phyloP scores from a whole-genome alignment of 2,329 filamentous ascomycete species.

The Intubia oerlemansii region DNA sequence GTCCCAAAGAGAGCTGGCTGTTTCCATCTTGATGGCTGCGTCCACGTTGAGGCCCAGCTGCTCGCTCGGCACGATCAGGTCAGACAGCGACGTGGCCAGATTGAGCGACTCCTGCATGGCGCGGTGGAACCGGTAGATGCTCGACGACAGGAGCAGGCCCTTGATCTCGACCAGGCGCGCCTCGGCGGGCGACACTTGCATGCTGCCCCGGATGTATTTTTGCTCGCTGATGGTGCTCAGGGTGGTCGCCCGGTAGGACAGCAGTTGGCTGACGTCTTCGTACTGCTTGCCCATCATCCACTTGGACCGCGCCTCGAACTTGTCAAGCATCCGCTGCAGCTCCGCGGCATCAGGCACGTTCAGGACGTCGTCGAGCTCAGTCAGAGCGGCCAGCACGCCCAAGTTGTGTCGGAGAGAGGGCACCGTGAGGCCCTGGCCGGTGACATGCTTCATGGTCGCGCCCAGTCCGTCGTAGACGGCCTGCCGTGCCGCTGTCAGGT shows the following conservation, averaged over 20 bases:
- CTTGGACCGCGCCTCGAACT: slow-evolving; percentile 40
- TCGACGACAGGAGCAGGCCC: slow-evolving; percentile 53
- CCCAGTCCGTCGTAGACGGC: slow-evolving; percentile 43
- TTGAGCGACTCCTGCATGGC: slow-evolving; percentile 74
- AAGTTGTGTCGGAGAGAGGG: slow-evolving; percentile 31
- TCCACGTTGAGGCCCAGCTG: slow-evolving; percentile 56
- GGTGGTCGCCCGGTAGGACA: slow-evolving; percentile 66
- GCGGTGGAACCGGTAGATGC: slow-evolving; percentile 58
- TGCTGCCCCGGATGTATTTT: slow-evolving; percentile 34
- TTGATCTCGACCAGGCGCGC: slow-evolving; percentile 54
- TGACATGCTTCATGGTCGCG: slow-evolving; percentile 36
- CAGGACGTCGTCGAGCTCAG: slow-evolving; percentile 64
- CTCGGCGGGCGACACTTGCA: slow-evolving; percentile 39
- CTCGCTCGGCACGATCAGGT: slow-evolving; percentile 49
- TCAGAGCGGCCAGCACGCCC: slow-evolving; percentile 46
- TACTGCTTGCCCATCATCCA: slow-evolving; percentile 58
- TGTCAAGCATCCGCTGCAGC: slow-evolving; percentile 36
- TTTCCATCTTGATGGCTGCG: slow-evolving; percentile 57
- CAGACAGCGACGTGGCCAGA: slow-evolving; percentile 62
- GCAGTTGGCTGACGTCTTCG: slow-evolving; percentile 55
- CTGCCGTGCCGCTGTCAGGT: slow-evolving; percentile 27
- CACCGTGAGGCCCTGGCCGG: slow-evolving; percentile 24
- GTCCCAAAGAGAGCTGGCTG: slow-evolving; percentile 82
- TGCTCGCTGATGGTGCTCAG: slow-evolving; percentile 62
- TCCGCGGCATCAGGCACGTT: slow-evolving; percentile 36